phyloP scores from a whole-genome alignment of 164 flowering plant species.

The Litsea cubeba region DNA sequence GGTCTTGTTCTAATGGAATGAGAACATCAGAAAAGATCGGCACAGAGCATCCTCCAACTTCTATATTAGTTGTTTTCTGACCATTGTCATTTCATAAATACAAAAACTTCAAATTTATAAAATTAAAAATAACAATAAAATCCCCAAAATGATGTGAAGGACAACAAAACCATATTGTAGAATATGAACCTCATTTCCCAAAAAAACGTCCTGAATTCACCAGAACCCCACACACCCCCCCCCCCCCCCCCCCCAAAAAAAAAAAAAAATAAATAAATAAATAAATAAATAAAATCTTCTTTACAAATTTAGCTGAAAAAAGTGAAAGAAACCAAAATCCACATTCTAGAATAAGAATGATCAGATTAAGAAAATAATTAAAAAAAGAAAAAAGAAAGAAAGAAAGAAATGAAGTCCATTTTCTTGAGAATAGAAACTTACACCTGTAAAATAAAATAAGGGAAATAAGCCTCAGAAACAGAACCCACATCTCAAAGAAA shows the following conservation, averaged over 20 bases:
- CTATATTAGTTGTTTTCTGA: neutral
- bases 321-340: too few species aligned
- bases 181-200: too few species aligned
- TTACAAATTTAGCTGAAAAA: too few species aligned
- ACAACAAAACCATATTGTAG: too few species aligned
- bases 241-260: too few species aligned
- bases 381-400: too few species aligned
- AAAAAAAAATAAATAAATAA: too few species aligned
- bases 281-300: too few species aligned
- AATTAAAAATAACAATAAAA: neutral
- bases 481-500: neutral
- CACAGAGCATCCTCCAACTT: neutral
- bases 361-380: neutral
- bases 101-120: neutral
- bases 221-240: too few species aligned
- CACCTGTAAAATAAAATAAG: neutral
- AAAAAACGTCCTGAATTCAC: too few species aligned
- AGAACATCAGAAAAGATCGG: neutral
- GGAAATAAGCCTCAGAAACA: neutral
- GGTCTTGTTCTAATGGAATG: neutral
- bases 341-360: neutral
- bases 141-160: too few species aligned
- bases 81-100: neutral
- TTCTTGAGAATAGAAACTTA: neutral
- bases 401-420: neutral